Evolutionary conservation across 1,284 basidiomycete genomes (phyloP).

Genomic region (Rugosomyces carneus): DNA sequence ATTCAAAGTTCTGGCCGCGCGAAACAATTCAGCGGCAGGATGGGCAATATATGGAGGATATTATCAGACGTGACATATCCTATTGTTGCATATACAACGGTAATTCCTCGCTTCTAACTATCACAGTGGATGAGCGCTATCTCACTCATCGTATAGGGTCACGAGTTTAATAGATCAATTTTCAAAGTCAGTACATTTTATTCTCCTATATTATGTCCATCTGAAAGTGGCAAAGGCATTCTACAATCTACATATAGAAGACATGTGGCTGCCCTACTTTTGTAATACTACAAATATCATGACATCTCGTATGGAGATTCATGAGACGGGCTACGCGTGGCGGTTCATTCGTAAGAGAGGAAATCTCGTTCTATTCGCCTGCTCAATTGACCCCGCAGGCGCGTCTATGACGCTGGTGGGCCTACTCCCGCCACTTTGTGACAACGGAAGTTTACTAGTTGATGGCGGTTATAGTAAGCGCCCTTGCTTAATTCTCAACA

Average conservation of each 20-base stretch:
- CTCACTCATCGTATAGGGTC: slow-evolving; percentile 46
- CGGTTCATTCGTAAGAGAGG: slow-evolving; percentile 65
- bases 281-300: slow-evolving; percentile 99
- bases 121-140: slow-evolving; percentile 1
- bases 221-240: slow-evolving; percentile 46
- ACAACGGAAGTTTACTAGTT: slow-evolving; percentile 91
- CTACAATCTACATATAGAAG: slow-evolving; percentile 94
- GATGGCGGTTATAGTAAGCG: slow-evolving; percentile 86
- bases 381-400: slow-evolving; percentile 36
- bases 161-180: slow-evolving; percentile 84
- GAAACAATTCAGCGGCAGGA: slow-evolving; percentile 88
- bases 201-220: slow-evolving; percentile 19
- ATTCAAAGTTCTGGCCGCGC: slow-evolving; percentile 81
- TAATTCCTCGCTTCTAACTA: slow-evolving; percentile 27
- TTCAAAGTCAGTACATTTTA: slow-evolving; percentile 54
- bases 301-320: slow-evolving; percentile 94
- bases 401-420: slow-evolving; percentile 98
- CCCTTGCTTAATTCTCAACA: not conserved
- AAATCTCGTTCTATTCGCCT: not conserved
- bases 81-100: slow-evolving; percentile 96
- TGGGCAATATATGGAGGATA: slow-evolving; percentile 94
- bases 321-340: slow-evolving; percentile 95
- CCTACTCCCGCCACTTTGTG: slow-evolving; percentile 89
- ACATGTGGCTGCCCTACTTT: slow-evolving; percentile 99
- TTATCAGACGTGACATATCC: slow-evolving; percentile 96